These are phyloP conservation scores for Leccinum pellstonianum DNA, from an alignment of 768 basidiomycete species.

Conservation along the genomic window DNA sequence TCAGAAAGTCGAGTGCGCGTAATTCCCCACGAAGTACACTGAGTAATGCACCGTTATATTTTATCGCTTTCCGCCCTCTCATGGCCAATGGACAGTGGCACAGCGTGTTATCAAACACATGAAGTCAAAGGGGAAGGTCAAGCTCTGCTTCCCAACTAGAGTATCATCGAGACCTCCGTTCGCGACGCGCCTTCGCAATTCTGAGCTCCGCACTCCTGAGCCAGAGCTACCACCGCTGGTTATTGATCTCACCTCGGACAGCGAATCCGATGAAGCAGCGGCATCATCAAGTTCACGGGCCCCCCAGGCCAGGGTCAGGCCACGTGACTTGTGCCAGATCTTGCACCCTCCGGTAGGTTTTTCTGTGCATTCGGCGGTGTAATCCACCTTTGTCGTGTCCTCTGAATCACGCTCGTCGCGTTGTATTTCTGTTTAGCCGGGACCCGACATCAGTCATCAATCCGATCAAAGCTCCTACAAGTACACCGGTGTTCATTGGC, in stretches of 20 bases:
- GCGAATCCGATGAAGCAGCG: slow-evolving; percentile 1
- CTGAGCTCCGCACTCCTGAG: slow-evolving; percentile 4
- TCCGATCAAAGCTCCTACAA: slow-evolving; percentile 1
- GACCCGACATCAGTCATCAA: neutral
- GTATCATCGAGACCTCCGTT: slow-evolving; percentile 18
- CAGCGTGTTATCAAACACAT: slow-evolving; percentile 26
- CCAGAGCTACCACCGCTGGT: slow-evolving; percentile 3
- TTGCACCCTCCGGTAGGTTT: slow-evolving; percentile 11
- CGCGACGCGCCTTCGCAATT: slow-evolving; percentile 16
- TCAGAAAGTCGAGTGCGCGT: slow-evolving; percentile 16
- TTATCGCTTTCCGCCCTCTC: neutral
- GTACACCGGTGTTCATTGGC: neutral
- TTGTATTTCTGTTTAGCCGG: slow-evolving; percentile 11
- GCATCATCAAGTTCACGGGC: slow-evolving; percentile 1
- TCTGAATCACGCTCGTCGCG: neutral
- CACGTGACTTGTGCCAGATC: neutral
- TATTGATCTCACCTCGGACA: slow-evolving; percentile 25
- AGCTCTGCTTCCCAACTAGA: slow-evolving; percentile 17
- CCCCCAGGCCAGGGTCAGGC: neutral
- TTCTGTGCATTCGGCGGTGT: neutral
- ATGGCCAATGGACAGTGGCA: slow-evolving; percentile 22
- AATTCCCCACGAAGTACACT: slow-evolving; percentile 17
- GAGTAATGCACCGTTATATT: slow-evolving; percentile 16
- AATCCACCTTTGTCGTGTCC: neutral
- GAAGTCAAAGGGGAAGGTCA: slow-evolving; percentile 29